Evolutionary conservation across 805 yeast genomes (phyloP), one percentile per base, ranked within the genome.

Genomic region (Lachancea sp.): DNA sequence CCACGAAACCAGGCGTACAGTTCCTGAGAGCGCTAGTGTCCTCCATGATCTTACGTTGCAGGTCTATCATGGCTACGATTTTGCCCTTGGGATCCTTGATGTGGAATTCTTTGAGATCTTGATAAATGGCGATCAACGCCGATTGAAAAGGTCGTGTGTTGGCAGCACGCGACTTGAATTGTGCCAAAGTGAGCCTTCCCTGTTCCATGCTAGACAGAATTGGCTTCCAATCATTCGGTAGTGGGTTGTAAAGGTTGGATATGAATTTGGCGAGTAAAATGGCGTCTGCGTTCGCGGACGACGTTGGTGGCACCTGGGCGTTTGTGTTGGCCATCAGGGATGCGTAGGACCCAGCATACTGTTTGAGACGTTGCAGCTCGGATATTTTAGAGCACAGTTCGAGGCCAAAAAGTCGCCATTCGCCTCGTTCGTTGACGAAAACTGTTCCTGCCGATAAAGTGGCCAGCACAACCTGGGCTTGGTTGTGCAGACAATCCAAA

Each of bases 381-480:
- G 67, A 69, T 2, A 81, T 71, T 26, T 85, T 67, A 1, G 66
- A 65, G 3, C 63, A 60, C 30, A 60, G 45, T 62, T 90, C 97
- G 55, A 89, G 79, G 1, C 96, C 95, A 47, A 85, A 84, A 22
- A 90, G 59, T 48, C 79, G 82, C 91, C 95, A 87, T 57, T 85
- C 95, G 12, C 96, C 95, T 13, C 70, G 58, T 26, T 71, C 74
- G 44, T 77, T 82, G 13, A 86, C 79, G 59, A 68, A 89, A 1
- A 90, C 73, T 1, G 85, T 75, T 34, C 75, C 69, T 16, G 66
- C 52, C 47, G 75, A 71, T 11, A 87, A 51, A 48, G 79, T 78
- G 5, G 89, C 91, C 56, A 85, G 83, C 5, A 83, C 67, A 20
- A 82, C 76, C 34, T 48, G 37, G 9, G 48, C 50, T 26, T 48